A percentile compares a stretch with the other conserved stretches of the same genome.
Evolutionary conservation across 495 filamentous ascomycete species (phyloP).

Genomic region (Aspergillus nanangensis): DNA sequence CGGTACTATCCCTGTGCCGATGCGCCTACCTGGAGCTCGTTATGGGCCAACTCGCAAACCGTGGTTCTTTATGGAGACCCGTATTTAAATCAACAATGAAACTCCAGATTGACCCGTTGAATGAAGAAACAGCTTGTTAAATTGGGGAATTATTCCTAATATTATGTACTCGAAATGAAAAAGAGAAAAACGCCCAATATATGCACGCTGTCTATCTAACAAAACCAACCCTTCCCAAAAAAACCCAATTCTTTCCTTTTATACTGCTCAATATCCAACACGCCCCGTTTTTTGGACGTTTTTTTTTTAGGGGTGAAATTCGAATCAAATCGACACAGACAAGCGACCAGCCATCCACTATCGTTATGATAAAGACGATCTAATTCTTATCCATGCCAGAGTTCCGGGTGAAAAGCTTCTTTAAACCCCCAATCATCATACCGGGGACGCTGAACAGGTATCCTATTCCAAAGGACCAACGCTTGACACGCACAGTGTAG

Average conservation of each 20-base stretch:
- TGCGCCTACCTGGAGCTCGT: conserved; percentile 53
- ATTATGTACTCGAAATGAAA: neutral
- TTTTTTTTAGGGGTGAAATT: too few species aligned
- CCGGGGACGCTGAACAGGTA: conserved; percentile 49
- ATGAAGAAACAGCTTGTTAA: too few species aligned
- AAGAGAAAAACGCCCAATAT: neutral
- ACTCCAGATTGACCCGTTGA: too few species aligned
- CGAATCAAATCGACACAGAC: too few species aligned
- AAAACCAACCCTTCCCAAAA: neutral
- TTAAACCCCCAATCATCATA: conserved; percentile 37
- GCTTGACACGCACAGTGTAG: conserved; percentile 67
- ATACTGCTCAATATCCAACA: neutral
- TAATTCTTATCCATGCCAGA: too few species aligned
- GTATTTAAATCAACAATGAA: neutral
- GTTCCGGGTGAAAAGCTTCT: conserved; percentile 33
- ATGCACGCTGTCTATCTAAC: conserved; percentile 2
- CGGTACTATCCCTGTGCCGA: conserved; percentile 62
- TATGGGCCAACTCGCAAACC: conserved; percentile 45
- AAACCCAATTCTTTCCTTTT: too few species aligned
- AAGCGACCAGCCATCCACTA: too few species aligned
- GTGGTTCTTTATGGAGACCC: conserved; percentile 46
- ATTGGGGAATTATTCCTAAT: too few species aligned
- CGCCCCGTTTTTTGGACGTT: too few species aligned
- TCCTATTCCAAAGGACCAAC: conserved; percentile 70
- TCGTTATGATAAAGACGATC: too few species aligned